Percentiles rank a stretch among this genome's conserved stretches.
These are phyloP conservation scores for Nitzschia palea DNA, from an alignment of 108 stramenopile species.

Conservation along the genomic window DNA sequence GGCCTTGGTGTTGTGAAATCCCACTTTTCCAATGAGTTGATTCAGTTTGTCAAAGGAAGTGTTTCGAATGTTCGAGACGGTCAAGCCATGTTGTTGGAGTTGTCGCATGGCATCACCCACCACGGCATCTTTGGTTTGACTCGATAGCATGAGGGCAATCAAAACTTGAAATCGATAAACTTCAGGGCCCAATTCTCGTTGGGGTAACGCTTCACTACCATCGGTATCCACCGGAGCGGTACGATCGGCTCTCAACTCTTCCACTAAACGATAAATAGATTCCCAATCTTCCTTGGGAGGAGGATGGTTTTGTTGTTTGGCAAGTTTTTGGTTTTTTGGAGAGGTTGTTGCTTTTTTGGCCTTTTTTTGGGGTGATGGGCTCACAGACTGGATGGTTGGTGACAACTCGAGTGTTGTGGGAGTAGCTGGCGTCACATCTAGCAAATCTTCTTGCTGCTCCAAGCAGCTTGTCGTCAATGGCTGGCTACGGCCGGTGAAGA, in stretches of 20 bases:
- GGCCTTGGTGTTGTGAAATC: slow-evolving; percentile 94
- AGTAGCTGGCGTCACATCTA: too few relatives aligned
- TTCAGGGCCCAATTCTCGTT: slow-evolving; percentile 30
- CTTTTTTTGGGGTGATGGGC: neutral
- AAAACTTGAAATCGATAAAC: slow-evolving; percentile 77
- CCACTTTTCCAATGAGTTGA: slow-evolving; percentile 67
- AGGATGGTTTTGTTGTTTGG: neutral
- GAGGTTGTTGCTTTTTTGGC: neutral
- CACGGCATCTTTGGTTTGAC: slow-evolving; percentile 92
- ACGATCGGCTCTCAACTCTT: slow-evolving; percentile 75
- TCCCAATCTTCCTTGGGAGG: slow-evolving; percentile 52
- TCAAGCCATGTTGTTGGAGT: slow-evolving; percentile 59
- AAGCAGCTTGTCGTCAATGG: too few relatives aligned
- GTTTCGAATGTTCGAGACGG: slow-evolving; percentile 59
- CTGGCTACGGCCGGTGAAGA: too few relatives aligned
- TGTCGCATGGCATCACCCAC: slow-evolving; percentile 75
- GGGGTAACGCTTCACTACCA: slow-evolving; percentile 76
- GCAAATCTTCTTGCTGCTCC: too few relatives aligned
- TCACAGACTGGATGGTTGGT: too few relatives aligned
- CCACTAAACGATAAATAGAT: slow-evolving; percentile 64
- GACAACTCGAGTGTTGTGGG: too few relatives aligned
- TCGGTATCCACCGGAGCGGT: slow-evolving; percentile 81
- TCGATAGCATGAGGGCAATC: slow-evolving; percentile 82
- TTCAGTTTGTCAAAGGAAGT: slow-evolving; percentile 58
- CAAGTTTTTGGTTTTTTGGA: neutral